These are phyloP conservation scores for Hyaloscypha finlandica DNA, from an alignment of 495 filamentous ascomycete genomes.

Conservation along the genomic window DNA sequence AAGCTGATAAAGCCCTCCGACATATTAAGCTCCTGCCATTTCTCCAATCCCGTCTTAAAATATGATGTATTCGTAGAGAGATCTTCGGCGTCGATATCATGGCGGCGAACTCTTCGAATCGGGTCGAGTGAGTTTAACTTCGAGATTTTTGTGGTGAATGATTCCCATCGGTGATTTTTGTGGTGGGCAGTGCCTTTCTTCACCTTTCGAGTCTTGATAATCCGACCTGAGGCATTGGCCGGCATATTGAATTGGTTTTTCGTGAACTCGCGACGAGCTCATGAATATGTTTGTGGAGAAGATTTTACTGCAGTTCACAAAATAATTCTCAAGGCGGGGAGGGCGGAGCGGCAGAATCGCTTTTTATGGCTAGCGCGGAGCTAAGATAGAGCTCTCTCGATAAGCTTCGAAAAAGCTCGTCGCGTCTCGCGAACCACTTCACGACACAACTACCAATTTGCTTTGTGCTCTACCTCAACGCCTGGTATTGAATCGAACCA, in stretches of 20 bases:
- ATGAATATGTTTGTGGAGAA: not conserved
- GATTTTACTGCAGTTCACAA: not conserved
- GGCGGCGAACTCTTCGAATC: constrained; percentile 78
- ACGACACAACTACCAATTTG: constrained; percentile 2
- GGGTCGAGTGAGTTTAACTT: constrained; percentile 88
- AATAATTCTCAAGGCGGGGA: constrained; percentile 16
- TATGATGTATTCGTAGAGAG: constrained; percentile 69
- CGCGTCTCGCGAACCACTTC: not conserved
- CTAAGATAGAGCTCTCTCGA: constrained; percentile 17
- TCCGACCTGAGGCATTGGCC: constrained; percentile 62
- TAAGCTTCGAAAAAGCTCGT: constrained; percentile 11
- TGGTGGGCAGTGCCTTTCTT: constrained; percentile 71
- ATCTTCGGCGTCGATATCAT: constrained; percentile 77
- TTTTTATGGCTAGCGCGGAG: constrained; percentile 3
- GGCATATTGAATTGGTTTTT: constrained; percentile 42
- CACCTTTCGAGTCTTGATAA: constrained; percentile 63
- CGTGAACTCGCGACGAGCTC: constrained; percentile 4
- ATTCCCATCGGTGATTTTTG: constrained; percentile 85
- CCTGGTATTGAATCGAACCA: constrained; percentile 31
- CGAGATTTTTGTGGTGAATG: constrained; percentile 88
- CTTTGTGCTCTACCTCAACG: constrained; percentile 6
- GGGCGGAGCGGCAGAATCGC: not conserved
- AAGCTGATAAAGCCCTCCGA: constrained; percentile 79
- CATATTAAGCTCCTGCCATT: constrained; percentile 89
- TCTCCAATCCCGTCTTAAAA: constrained; percentile 76